A percentile compares a stretch with the other conserved stretches of the same genome.
phyloP scores from a whole-genome alignment of 2,329 filamentous ascomycete genomes.

The Aspergillus bombycis region DNA sequence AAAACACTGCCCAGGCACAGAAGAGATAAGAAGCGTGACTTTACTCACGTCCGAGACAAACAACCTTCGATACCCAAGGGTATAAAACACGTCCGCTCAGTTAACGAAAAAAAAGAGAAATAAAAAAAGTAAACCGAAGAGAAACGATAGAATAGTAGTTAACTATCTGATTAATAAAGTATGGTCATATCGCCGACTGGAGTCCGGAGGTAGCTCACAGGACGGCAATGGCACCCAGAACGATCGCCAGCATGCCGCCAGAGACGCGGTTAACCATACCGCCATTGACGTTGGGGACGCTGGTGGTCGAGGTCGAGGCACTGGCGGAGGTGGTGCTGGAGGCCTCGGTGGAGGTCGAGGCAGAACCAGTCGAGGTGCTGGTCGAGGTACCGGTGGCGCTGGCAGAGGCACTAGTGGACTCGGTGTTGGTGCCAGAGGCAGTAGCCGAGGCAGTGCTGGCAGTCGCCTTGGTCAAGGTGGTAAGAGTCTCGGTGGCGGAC shows the following conservation, averaged over 20 bases:
- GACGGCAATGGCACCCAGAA: constrained; percentile 38
- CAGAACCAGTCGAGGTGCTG: constrained; percentile 1
- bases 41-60: constrained; percentile 8
- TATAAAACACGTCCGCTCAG: constrained; percentile 7
- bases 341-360: constrained; percentile 21
- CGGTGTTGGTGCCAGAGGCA: constrained; percentile 15
- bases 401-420: constrained; percentile 6
- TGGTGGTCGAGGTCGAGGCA: constrained; percentile 24
- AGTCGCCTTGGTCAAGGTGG: constrained; percentile 24
- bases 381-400: constrained; percentile 25
- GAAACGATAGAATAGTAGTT: constrained; percentile 6
- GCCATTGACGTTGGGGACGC: constrained; percentile 35
- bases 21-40: constrained; percentile 6
- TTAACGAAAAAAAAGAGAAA: neutral
- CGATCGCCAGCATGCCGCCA: constrained; percentile 38
- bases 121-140: neutral
- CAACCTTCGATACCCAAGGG: neutral
- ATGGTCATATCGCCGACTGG: neutral
- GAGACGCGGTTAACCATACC: constrained; percentile 38
- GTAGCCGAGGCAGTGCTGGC: constrained; percentile 20
- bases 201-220: constrained; percentile 30
- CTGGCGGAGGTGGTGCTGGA: constrained; percentile 28
- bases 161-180: constrained; percentile 6
- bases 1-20: constrained; percentile 1
- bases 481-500: constrained; percentile 23